Percentiles rank a stretch among this genome's conserved stretches.
Evolutionary conservation across 2,329 filamentous ascomycete genomes (phyloP).

Genomic region (Apiospora sp.): DNA sequence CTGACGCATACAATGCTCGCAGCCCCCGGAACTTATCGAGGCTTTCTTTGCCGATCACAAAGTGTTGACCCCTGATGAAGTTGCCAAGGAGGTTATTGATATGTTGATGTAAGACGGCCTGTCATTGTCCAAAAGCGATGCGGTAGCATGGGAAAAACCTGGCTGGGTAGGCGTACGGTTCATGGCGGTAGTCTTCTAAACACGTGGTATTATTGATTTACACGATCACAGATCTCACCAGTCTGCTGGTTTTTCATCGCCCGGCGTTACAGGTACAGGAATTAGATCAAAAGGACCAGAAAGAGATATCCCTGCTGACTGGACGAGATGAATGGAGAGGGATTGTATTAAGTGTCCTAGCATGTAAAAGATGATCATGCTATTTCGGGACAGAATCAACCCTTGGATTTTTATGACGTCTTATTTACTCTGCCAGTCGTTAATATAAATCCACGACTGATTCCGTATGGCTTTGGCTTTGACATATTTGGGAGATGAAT

Average conservation of each 20-base stretch:
- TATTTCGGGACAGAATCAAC: too few species aligned
- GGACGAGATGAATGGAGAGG: not conserved
- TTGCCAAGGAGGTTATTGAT: slow-evolving; percentile 43
- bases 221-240: not conserved
- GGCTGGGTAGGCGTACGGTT: not conserved
- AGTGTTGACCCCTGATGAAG: slow-evolving; percentile 39
- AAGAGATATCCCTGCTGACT: slow-evolving; percentile 17
- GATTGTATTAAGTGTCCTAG: not conserved
- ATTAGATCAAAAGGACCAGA: slow-evolving; percentile 16
- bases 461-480: too few species aligned
- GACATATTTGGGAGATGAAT: not conserved
- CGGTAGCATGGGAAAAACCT: not conserved
- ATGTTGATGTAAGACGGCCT: slow-evolving; percentile 37
- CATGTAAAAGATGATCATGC: not conserved
- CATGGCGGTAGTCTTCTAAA: not conserved
- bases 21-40: slow-evolving; percentile 41
- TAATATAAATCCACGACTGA: too few species aligned
- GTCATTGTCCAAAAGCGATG: not conserved
- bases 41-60: slow-evolving; percentile 42
- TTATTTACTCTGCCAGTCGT: too few species aligned
- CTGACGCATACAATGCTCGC: not conserved
- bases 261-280: slow-evolving; percentile 16
- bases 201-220: slow-evolving; percentile 17
- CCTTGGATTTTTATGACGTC: too few species aligned
- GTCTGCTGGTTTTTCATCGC: slow-evolving; percentile 15